phyloP scores from a whole-genome alignment of 345 rosid genomes.

The Garcia nutans region DNA sequence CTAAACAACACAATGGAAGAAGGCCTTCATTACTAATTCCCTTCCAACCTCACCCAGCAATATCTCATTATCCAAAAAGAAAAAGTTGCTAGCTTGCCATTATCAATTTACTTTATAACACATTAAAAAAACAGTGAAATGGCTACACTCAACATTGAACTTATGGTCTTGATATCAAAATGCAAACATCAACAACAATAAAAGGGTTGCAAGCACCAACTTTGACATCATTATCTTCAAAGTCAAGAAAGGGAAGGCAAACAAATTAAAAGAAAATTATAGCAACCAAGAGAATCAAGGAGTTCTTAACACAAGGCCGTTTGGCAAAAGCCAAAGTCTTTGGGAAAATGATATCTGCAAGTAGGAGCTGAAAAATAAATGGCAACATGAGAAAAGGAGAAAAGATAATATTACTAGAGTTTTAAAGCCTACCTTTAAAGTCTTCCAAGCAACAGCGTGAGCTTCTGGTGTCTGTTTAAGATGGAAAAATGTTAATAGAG shows the following conservation, averaged over 20 bases:
- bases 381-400: neutral
- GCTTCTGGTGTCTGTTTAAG: conserved; percentile 34
- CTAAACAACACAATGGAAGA: neutral
- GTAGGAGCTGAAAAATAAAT: neutral
- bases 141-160: neutral
- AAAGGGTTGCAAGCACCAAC: neutral
- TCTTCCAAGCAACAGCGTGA: conserved; percentile 38
- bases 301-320: neutral
- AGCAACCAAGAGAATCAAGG: neutral
- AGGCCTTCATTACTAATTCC: neutral
- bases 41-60: neutral
- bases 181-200: neutral
- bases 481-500: neutral
- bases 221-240: neutral
- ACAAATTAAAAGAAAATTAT: neutral
- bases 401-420: neutral
- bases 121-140: neutral
- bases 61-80: no score
- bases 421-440: conserved; percentile 27
- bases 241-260: neutral
- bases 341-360: neutral
- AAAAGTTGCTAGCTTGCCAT: neutral
- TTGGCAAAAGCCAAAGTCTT: neutral
- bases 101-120: conserved; percentile 2
- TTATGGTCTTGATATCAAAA: neutral